Percentiles rank a stretch among this genome's conserved stretches.
Conservation (phyloP, 345 rosid genomes). For the Arabidopsis thaliana region TAIR10.1 NC_003074.8:14759501-14760000, state of each 20-base stretch:
- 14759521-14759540: slow-evolving; percentile 69
- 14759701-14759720: slow-evolving; percentile 44
- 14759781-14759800: slow-evolving; percentile 76
- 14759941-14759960: background rate
- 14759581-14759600: slow-evolving; percentile 79
- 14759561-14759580: slow-evolving; percentile 72
- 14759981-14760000: background rate
- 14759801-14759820: slow-evolving; percentile 55
- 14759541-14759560: slow-evolving; percentile 70
- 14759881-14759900: slow-evolving; percentile 70
- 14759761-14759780: slow-evolving; percentile 62
- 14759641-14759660: background rate
- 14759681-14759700: slow-evolving; percentile 51
- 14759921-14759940: slow-evolving; percentile 53
- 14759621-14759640: background rate
- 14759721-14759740: slow-evolving; percentile 79
- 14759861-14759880: slow-evolving; percentile 61
- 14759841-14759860: slow-evolving; percentile 49
- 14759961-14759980: background rate
- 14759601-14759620: slow-evolving; percentile 7
- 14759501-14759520: slow-evolving; percentile 59
- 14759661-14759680: background rate
- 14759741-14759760: slow-evolving; percentile 76
- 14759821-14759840: slow-evolving; percentile 43
- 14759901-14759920: slow-evolving; percentile 67